A percentile compares a stretch with the other conserved stretches of the same genome.
These are phyloP conservation scores for Aureobasidium uvarum DNA, from an alignment of 2,329 filamentous ascomycete genomes.

Conservation along the genomic window DNA sequence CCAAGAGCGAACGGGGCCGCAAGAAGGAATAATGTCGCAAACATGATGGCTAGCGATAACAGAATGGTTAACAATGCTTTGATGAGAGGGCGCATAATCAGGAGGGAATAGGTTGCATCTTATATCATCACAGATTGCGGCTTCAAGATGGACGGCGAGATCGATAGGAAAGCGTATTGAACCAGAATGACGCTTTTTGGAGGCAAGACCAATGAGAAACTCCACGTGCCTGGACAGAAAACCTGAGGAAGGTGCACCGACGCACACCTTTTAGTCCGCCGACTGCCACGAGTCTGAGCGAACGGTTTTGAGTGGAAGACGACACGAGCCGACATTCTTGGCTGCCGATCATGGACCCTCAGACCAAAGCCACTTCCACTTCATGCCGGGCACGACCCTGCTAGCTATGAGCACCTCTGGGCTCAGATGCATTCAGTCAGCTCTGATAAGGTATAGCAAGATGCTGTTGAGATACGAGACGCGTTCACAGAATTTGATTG, in stretches of 20 bases:
- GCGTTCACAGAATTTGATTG: background rate
- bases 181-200: background rate
- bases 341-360: background rate
- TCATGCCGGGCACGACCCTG: background rate
- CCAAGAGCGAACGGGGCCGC: slow-evolving; percentile 28
- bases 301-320: slow-evolving; percentile 22
- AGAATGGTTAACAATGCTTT: background rate
- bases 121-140: background rate
- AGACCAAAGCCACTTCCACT: background rate
- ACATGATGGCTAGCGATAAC: slow-evolving; percentile 18
- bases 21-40: slow-evolving; percentile 5
- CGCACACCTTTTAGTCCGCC: background rate
- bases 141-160: slow-evolving; percentile 7
- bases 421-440: background rate
- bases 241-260: background rate
- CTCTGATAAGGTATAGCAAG: background rate
- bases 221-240: slow-evolving; percentile 17
- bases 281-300: slow-evolving; percentile 8
- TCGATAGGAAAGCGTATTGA: background rate
- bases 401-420: background rate
- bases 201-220: slow-evolving; percentile 19
- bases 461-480: background rate
- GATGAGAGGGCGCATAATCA: background rate
- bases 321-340: slow-evolving; percentile 6
- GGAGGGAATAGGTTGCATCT: background rate